Percentiles rank a stretch among this genome's conserved stretches.
phyloP scores from a whole-genome alignment of 352 stramenopile genomes.

The Phytopythium montanum region DNA sequence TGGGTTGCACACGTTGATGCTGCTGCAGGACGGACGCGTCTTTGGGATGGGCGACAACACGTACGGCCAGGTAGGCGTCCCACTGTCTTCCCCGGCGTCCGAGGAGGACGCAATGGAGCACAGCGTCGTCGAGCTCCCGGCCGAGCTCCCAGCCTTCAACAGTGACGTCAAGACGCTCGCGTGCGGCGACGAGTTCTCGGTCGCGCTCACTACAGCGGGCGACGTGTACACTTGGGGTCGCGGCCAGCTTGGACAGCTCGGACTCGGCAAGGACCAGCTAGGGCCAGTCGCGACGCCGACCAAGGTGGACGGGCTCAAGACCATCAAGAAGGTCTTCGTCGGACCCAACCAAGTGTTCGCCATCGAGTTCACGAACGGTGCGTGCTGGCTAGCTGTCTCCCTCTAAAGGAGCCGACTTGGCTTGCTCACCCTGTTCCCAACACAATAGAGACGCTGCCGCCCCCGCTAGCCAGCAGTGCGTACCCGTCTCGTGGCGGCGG shows the following conservation, averaged over 20 bases:
- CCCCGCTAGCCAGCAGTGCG: conserved; percentile 20
- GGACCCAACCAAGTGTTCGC: conserved; percentile 77
- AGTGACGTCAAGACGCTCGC: conserved; percentile 36
- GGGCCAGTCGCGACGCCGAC: conserved; percentile 39
- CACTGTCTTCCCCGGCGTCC: conserved; percentile 12
- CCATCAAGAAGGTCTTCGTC: conserved; percentile 58
- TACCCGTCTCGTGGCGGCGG: conserved; percentile 2
- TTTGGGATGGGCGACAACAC: conserved; percentile 76
- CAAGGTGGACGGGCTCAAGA: conserved; percentile 44
- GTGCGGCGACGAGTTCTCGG: conserved; percentile 67
- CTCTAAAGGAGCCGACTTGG: not conserved
- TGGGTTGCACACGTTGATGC: conserved; percentile 64
- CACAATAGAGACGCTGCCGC: conserved; percentile 45
- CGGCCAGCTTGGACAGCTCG: conserved; percentile 66
- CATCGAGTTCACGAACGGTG: conserved; percentile 74
- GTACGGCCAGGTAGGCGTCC: conserved; percentile 59
- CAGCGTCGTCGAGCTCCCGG: conserved; percentile 32
- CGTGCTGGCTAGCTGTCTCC: conserved; percentile 6
- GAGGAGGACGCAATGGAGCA: conserved; percentile 22
- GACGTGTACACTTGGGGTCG: conserved; percentile 74
- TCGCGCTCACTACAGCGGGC: conserved; percentile 41
- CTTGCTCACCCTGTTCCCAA: conserved; percentile 1
- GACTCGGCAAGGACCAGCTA: conserved; percentile 35
- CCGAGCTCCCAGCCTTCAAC: conserved; percentile 18
- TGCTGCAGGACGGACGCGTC: conserved; percentile 53